Evolutionary conservation across 2,329 filamentous ascomycete genomes (phyloP).

Genomic region (Penicillium corylophilum): DNA sequence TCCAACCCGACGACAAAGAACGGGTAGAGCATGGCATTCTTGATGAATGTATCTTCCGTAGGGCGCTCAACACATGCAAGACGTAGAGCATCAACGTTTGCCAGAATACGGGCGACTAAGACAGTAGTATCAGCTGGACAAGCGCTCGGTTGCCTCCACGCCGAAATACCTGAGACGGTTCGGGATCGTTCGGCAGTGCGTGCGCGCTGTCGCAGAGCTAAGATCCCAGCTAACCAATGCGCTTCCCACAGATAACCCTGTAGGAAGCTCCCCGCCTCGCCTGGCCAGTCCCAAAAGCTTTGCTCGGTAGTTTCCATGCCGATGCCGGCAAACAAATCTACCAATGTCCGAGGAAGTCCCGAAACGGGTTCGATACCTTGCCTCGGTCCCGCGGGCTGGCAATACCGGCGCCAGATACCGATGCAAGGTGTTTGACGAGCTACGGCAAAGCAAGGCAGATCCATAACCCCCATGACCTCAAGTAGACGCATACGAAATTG

Average conservation of each 20-base stretch:
- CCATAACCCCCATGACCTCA: conserved; percentile 36
- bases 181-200: background rate
- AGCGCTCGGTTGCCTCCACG: conserved; percentile 3
- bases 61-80: conserved; percentile 18
- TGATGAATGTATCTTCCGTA: conserved; percentile 15
- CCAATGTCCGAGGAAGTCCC: conserved; percentile 28
- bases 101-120: conserved; percentile 24
- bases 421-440: conserved; percentile 26
- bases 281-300: conserved; percentile 32
- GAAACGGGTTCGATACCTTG: conserved; percentile 27
- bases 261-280: conserved; percentile 23
- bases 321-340: conserved; percentile 30
- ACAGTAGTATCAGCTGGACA: conserved; percentile 14
- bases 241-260: conserved; percentile 34
- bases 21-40: conserved; percentile 30
- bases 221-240: conserved; percentile 27
- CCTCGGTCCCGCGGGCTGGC: conserved; percentile 11
- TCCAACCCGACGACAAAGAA: conserved; percentile 23
- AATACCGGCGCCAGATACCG: conserved; percentile 31
- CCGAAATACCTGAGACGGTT: background rate
- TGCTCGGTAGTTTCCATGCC: conserved; percentile 24
- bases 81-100: conserved; percentile 27
- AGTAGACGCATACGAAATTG: conserved; percentile 26
- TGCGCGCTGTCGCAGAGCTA: conserved; percentile 19
- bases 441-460: conserved; percentile 27